Evolutionary conservation across 257 asterid species (phyloP), one percentile per base, ranked within the genome.

Genomic region (Fraxinus pennsylvanica): DNA sequence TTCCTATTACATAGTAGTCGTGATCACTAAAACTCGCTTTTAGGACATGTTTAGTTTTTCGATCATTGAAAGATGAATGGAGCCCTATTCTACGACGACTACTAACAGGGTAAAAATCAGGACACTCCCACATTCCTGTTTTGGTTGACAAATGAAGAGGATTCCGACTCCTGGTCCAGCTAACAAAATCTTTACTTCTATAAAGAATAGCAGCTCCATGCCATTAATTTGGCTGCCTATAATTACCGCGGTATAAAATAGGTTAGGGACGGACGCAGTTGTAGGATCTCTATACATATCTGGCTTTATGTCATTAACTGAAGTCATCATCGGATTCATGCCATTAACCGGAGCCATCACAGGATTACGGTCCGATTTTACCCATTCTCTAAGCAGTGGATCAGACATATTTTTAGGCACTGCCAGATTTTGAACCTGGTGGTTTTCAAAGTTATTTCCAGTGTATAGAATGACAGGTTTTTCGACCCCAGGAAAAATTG

Each of bases 371-470:
- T 39, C 72, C 2, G 82, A 76, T 73, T 91, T 92, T 0, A 80
- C 82, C 95, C 96, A 91, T 47, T 92, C 93, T 1, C 15, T 36
- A 1, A 92, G 79, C 30, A 84, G 66, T 0, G 92, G 96, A 17
- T 91, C 97, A 0, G 93, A 84, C 3, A 80, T 14, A 68, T 91
- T 86, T 68, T 82, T 84, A 6, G 95, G 93, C 52, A 82, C 50
- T 0, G 96, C 95, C 0, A 92, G 89, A 76, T 89, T 91, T 61
- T 91, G 97, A 14, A 87, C 94, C 43, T 92, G 93, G 0, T 78
- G 77, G 47, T 80, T 69, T 1, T 75, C n/a, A 1, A n/a, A 30
- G 79, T 75, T 78, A 3, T 22, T 63, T 0, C 97, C 96, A 0
- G 97, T 92, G 83, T 90, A 92, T 0, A 89, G 87, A 74, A 92